Conservation (phyloP, 352 stramenopile genomes). For the Phytophthora vignae region DNA sequence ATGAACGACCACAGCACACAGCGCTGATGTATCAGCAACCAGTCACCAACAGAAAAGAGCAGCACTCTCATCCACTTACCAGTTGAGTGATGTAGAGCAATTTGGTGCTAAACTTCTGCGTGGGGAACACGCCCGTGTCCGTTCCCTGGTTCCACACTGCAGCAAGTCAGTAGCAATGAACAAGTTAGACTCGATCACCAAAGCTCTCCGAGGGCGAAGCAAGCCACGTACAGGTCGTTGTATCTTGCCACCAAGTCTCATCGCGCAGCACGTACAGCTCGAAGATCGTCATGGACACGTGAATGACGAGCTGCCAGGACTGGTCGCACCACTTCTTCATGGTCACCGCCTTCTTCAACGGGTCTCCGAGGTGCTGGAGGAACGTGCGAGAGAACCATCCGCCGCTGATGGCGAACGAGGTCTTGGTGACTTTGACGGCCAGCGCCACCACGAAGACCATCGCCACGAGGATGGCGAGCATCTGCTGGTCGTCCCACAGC, state of each 20-base stretch:
- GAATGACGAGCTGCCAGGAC: constrained; percentile 89
- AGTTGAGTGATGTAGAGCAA: constrained; percentile 87
- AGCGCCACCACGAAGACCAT: constrained; percentile 76
- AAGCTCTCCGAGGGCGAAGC: constrained; percentile 3
- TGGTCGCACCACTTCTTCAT: constrained; percentile 93
- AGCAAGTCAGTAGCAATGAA: constrained; percentile 1
- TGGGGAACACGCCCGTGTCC: constrained; percentile 72
- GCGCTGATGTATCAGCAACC: not conserved
- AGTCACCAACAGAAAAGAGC: not conserved
- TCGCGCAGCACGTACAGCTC: constrained; percentile 84
- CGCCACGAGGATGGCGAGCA: constrained; percentile 71
- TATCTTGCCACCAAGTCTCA: constrained; percentile 90
- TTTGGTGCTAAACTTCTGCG: constrained; percentile 85
- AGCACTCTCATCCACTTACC: constrained; percentile 35
- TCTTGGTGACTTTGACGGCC: constrained; percentile 76
- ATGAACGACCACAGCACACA: not conserved
- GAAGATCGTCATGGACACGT: constrained; percentile 86
- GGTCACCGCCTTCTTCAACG: constrained; percentile 79
- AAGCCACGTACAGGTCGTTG: constrained; percentile 61
- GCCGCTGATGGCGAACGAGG: constrained; percentile 65
- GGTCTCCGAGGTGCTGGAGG: constrained; percentile 82
- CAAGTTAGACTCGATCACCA: not conserved
- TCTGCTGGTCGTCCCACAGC: constrained; percentile 71
- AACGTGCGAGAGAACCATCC: constrained; percentile 82
- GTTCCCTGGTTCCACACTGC: constrained; percentile 85